Base-by-base conservation (phyloP, 2,329 filamentous ascomycete genomes). In the Diaporthe ampelina region DNA sequence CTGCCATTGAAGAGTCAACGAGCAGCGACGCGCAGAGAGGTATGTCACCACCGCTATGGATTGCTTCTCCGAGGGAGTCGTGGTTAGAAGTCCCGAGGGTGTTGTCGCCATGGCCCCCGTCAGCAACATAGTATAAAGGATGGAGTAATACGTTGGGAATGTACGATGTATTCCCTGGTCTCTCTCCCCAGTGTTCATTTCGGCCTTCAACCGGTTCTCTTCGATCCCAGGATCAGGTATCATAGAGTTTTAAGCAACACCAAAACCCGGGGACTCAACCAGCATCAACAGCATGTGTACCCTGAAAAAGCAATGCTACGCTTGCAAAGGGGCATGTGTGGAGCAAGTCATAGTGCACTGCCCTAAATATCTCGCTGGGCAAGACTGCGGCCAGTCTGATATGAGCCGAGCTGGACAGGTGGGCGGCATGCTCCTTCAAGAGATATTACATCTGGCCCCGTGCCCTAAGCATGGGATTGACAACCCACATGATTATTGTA, bases 401-500 rank as follows among this genome's bases (percentile, higher is more conserved):
- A 24, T 48, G 48, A 26, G 56, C 21, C 50, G 58, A 43, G 72
- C 65, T 13, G 72, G 72, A 26, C 58, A 43, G 45, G 26, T 26
- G 43, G 72, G 72, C 19, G 65, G 72, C 40, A 73, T 73, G 72
- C 58, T 59, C 9, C 32, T 73, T 19, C 48, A 61, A 43, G 67
- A 70, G 67, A 70, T 48, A 43, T 48, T 58, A 35, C 67, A 70
- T 37, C 17, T 24, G 11, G 43, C 50, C 8, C 35, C 67, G 10
- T 57, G 72, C 24, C 56, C 52, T 26, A 59, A 54, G n/a, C 68
- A 69, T 32, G 65, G 65, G 7, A 37, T 63, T 59, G 37, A 61
- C 40, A 63, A 73, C 13, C 72, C 72, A 21, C 72, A 73, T 17
- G 65, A 73, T 57, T 45, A 73, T 26, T 73, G 72, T 63, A 73